Base-by-base conservation (phyloP, 495 filamentous ascomycete species). In the Podospora didyma region DNA sequence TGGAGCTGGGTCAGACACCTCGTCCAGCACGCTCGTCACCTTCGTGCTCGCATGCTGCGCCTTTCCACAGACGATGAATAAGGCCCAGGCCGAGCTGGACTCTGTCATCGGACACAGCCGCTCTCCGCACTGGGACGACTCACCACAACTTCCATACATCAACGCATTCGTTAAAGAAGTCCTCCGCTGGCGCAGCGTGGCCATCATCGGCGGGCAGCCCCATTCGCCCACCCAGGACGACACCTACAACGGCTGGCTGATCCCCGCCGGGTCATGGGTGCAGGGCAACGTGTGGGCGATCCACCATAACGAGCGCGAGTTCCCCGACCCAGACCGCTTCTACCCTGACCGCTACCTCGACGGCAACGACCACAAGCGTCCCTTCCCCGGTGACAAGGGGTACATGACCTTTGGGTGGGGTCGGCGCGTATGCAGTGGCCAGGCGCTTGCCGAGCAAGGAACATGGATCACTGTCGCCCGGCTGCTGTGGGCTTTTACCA, bases 381-480 rank as follows among this genome's bases (percentile, higher is more conserved):
- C 79, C 0, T 86, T 86, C 56, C 82, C 80, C 1, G 75, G 77
- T 7, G 82, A 86, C 49, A 78, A 70, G 48, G 82, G 82, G 0
- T 85, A 85, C 61, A 85, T 85, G 81, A 85, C 80, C 5, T 85
- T 85, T 49, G 82, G 82, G 46, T 85, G 82, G 76, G 83, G 84
- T 21, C 73, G 83, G 2, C 72, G 84, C 5, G 76, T 85, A 21
- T 86, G 84, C 59, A 75, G 76, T 14, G 83, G 83, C 0, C 80
- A 82, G 48, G 77, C 79, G 3, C 65, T 85, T 0, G 84, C 84
- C 0, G 82, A 87, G 52, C 78, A 82, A 21, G 79, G 76, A 5
- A 73, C 81, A 3, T 84, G 79, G 72, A 73, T 84, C 26, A 77
- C 78, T 0, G 75, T 86, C 20, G 73, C 79, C 16, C 73, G 78